phyloP scores from a whole-genome alignment of 1,139 yeast species.

The Taphrina flavorubra region DNA sequence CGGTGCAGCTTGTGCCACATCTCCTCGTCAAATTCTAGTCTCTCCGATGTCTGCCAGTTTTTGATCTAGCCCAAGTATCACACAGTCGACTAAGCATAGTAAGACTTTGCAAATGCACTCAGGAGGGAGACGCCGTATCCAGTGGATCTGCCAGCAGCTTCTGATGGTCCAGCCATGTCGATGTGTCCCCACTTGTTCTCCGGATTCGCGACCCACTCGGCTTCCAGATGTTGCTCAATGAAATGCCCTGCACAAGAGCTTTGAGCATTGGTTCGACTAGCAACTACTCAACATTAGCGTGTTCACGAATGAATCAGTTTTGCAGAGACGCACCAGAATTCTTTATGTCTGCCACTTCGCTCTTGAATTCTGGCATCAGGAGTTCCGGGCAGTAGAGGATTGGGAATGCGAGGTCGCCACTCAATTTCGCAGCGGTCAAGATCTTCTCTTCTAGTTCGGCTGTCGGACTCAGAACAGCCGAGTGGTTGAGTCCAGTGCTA shows the following conservation, averaged over 20 bases:
- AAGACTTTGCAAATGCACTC: slow-evolving; percentile 22
- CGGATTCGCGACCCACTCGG: slow-evolving; percentile 28
- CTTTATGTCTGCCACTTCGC: slow-evolving; percentile 34
- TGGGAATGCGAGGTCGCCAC: slow-evolving; percentile 33
- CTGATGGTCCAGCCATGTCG: slow-evolving; percentile 37
- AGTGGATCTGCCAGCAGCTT: slow-evolving; percentile 15
- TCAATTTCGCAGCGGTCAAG: slow-evolving; percentile 17
- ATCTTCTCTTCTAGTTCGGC: slow-evolving; percentile 9
- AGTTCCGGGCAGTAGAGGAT: slow-evolving; percentile 30
- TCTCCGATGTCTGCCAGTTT: not conserved
- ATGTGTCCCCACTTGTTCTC: slow-evolving; percentile 29
- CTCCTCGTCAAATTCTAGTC: too few relatives aligned
- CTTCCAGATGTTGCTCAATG: slow-evolving; percentile 27
- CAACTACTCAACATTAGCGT: slow-evolving; percentile 2
- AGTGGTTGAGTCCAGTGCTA: slow-evolving; percentile 23
- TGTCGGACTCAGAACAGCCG: slow-evolving; percentile 24
- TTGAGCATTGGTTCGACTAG: slow-evolving; percentile 23
- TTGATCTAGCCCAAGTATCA: not conserved
- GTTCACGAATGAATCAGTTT: not conserved
- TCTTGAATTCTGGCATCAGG: slow-evolving; percentile 31
- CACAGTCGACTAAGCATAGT: not conserved
- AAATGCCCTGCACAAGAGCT: slow-evolving; percentile 35
- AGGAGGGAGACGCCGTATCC: slow-evolving; percentile 30
- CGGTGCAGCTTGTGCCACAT: slow-evolving; percentile 3
- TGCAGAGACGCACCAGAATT: slow-evolving; percentile 4